Percentiles rank a stretch among this genome's conserved stretches.
Evolutionary conservation across 257 asterid genomes (phyloP).

Genomic region (Ilex asprella): DNA sequence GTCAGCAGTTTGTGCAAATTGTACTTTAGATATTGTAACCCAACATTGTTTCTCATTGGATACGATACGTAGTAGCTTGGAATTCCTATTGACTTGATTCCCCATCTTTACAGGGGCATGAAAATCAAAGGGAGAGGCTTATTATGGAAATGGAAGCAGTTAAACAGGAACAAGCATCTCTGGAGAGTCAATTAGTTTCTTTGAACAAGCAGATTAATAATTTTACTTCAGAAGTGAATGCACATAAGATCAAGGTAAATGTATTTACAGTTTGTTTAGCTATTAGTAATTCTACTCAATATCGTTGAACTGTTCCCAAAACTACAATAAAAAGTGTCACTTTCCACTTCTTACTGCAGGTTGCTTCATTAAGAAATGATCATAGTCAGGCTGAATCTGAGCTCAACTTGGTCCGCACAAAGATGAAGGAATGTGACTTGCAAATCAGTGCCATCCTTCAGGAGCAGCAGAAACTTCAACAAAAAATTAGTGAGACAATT

Average conservation of each 20-base stretch:
- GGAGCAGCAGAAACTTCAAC: conserved; percentile 66
- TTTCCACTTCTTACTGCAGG: not conserved
- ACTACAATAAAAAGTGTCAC: not conserved
- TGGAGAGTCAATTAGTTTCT: conserved; percentile 60
- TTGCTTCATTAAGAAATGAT: conserved; percentile 37
- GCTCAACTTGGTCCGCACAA: conserved; percentile 65
- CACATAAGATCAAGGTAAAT: conserved; percentile 67
- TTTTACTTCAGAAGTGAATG: conserved; percentile 47
- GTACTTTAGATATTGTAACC: no score
- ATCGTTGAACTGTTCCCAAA: no score
- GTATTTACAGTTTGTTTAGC: no score
- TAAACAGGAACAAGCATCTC: conserved; percentile 61
- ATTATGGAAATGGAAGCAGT: conserved; percentile 89
- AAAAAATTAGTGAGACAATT: conserved; percentile 60
- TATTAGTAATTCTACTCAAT: no score
- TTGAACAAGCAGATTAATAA: conserved; percentile 49
- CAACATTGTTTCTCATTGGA: not conserved
- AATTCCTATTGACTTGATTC: conserved; percentile 13
- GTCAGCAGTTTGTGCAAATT: no score
- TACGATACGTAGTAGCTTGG: conserved; percentile 3
- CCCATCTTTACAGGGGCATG: conserved; percentile 59
- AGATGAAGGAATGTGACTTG: conserved; percentile 85
- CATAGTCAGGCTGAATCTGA: conserved; percentile 56
- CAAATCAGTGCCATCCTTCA: conserved; percentile 64
- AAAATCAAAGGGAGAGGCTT: conserved; percentile 76